phyloP scores from a whole-genome alignment of 345 rosid genomes.

The Eutrema japonicum region DNA sequence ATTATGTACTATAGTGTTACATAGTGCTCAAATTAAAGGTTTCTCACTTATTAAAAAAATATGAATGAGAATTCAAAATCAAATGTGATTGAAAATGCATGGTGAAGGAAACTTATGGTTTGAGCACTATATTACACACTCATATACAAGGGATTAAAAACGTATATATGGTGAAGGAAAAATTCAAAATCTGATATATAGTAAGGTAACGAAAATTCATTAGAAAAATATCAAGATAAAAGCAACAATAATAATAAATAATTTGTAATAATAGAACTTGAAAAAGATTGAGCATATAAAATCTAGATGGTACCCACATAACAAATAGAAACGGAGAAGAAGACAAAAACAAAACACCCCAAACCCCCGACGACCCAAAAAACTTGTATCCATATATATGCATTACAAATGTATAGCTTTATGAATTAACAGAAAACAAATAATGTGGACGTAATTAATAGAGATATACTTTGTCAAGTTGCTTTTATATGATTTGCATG shows the following conservation, averaged over 20 bases:
- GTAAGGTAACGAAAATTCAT: not conserved
- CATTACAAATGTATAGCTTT: constrained; percentile 20
- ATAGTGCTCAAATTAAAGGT: too few species aligned
- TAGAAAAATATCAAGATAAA: constrained; percentile 12
- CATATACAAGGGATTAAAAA: too few species aligned
- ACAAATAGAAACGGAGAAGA: constrained; percentile 42
- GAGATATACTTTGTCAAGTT: constrained; percentile 40
- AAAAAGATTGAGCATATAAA: constrained; percentile 43
- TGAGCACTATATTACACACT: too few species aligned
- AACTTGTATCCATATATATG: constrained; percentile 39
- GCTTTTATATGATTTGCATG: constrained; percentile 43
- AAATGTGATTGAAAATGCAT: too few species aligned
- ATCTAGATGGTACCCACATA: constrained; percentile 44
- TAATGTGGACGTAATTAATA: constrained; percentile 38
- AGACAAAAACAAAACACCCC: constrained; percentile 44
- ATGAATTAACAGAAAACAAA: constrained; percentile 27
- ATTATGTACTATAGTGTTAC: too few species aligned
- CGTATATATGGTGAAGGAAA: constrained; percentile 17
- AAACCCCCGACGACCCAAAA: constrained; percentile 40
- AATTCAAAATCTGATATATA: not conserved
- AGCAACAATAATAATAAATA: constrained; percentile 20
- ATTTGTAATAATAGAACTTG: constrained; percentile 30
- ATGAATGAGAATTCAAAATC: too few species aligned
- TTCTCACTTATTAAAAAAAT: too few species aligned
- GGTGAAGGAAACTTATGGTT: too few species aligned